Evolutionary conservation across 2,329 filamentous ascomycete species (phyloP), one percentile per base, ranked within the genome.

Genomic region (Onygenales sp.): DNA sequence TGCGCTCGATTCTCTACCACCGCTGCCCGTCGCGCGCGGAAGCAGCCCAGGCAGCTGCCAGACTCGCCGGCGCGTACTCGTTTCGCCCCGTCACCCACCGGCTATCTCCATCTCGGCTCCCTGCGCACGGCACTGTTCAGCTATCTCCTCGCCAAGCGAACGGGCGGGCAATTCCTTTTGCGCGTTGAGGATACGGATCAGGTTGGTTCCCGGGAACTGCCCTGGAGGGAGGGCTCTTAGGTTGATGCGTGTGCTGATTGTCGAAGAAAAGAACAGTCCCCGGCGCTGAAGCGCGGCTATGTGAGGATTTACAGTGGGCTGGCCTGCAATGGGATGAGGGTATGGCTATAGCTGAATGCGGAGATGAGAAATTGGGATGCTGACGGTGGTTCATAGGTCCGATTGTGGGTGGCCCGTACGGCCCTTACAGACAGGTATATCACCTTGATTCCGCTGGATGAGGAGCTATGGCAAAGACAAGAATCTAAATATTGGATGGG

Each of bases 101-200:
- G 93, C 1, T 91, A 92, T 63, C 78, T 98, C 27, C 93, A 98
- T 70, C 77, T 98, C 10, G 93, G 93, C 3, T 95, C 91, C 0
- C 70, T 98, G 37, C 80, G 93, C 54, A 98, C 93, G 0, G 94
- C 94, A 0, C 72, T 98, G n/a, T 97, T 90, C 74, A 97, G 95
- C 64, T 96, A 92, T 61, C 75, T 98, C 4, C 78, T 95, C n/a
- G 91, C 93, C 0, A 87, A 85, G 63, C 83, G 86, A 2, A 95
- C 93, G 0, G 85, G 86, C 4, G 93, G 93, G 6, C 86, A 95
- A 67, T 98, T 98, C 63, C 72, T 98, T 9, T 74, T 98, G 49
- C 83, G 93, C 8, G 84, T 98, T 58, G 93, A 98, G 73, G 93
- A 98, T 68, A 98, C 93, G 4, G 93, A 97, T 70, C 87, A 88